Conservation (phyloP, 768 basidiomycete genomes). For the Auriscalpium microsporum region DNA sequence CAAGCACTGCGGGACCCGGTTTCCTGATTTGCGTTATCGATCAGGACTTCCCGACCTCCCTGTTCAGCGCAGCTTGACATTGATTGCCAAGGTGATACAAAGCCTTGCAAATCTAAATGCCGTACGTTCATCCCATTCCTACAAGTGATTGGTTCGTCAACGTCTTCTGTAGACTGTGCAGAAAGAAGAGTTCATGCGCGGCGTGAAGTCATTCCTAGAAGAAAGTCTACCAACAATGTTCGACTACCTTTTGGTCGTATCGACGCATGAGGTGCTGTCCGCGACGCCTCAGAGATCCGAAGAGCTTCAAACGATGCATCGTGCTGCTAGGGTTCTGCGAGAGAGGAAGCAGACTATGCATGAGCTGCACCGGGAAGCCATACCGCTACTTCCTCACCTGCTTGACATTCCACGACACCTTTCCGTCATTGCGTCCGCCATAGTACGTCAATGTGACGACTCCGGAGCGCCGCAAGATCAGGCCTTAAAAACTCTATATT, state of each 20-base stretch:
- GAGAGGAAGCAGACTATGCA: slow-evolving; percentile 50
- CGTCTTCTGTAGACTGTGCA: slow-evolving; percentile 40
- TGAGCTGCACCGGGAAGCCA: slow-evolving; percentile 55
- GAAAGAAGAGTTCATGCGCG: slow-evolving; percentile 78
- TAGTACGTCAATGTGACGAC: slow-evolving; percentile 48
- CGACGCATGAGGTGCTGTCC: slow-evolving; percentile 36
- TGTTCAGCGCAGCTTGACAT: slow-evolving; percentile 72
- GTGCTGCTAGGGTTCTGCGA: slow-evolving; percentile 46
- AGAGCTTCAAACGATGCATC: slow-evolving; percentile 23
- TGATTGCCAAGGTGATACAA: slow-evolving; percentile 85
- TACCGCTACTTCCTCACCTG: slow-evolving; percentile 64
- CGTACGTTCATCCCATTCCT: slow-evolving; percentile 30
- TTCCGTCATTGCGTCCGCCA: slow-evolving; percentile 64
- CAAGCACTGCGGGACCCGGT: background rate
- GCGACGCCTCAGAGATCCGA: slow-evolving; percentile 19
- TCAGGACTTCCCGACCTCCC: slow-evolving; percentile 57
- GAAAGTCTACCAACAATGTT: slow-evolving; percentile 62
- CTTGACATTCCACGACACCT: slow-evolving; percentile 75
- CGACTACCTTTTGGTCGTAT: slow-evolving; percentile 71
- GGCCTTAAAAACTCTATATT: slow-evolving; percentile 46
- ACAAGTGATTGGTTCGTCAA: background rate
- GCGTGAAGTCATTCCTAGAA: slow-evolving; percentile 64
- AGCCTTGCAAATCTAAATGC: slow-evolving; percentile 80
- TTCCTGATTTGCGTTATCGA: background rate
- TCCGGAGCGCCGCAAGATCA: slow-evolving; percentile 24